Percentiles rank a stretch among this genome's conserved stretches.
Evolutionary conservation across 179 eudicot species (phyloP).

Genomic region (Actinidia arguta): DNA sequence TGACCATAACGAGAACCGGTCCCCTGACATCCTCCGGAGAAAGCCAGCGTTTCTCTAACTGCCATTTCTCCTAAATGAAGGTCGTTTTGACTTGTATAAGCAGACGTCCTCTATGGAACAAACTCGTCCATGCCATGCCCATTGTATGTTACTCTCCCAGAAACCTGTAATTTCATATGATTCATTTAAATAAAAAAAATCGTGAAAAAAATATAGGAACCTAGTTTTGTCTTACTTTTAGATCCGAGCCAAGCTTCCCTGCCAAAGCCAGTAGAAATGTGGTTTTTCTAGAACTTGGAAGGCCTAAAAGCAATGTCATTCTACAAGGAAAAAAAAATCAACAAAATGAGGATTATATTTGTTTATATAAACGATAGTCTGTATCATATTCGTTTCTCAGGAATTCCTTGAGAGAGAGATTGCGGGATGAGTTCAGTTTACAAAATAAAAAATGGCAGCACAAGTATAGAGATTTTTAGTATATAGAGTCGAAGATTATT

Average conservation of each 20-base stretch:
- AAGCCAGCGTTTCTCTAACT: slow-evolving; percentile 71
- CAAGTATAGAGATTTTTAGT: neutral
- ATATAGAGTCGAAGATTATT: neutral
- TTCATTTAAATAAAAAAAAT: neutral
- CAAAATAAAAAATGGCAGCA: neutral
- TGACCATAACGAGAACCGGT: slow-evolving; percentile 60
- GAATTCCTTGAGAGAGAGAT: neutral
- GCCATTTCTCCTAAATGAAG: slow-evolving; percentile 70
- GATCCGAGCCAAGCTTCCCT: slow-evolving; percentile 70
- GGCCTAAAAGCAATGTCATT: slow-evolving; percentile 84
- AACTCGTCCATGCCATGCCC: slow-evolving; percentile 56
- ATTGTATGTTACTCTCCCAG: slow-evolving; percentile 48
- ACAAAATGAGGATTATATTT: no score
- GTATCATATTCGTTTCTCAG: neutral
- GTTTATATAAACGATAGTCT: neutral
- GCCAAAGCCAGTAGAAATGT: slow-evolving; percentile 78
- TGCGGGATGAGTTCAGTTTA: neutral
- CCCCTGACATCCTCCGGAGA: slow-evolving; percentile 74
- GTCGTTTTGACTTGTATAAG: slow-evolving; percentile 64
- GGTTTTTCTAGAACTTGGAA: slow-evolving; percentile 85
- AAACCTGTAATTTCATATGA: slow-evolving; percentile 21
- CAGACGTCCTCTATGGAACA: slow-evolving; percentile 55
- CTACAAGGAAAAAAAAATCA: slow-evolving; percentile 44
- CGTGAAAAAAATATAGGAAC: neutral
- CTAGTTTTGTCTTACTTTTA: slow-evolving; percentile 44